Percentiles rank a stretch among this genome's conserved stretches.
Conservation (phyloP, 176 grass and related monocot genomes). For the Cenchrus americanus region DNA sequence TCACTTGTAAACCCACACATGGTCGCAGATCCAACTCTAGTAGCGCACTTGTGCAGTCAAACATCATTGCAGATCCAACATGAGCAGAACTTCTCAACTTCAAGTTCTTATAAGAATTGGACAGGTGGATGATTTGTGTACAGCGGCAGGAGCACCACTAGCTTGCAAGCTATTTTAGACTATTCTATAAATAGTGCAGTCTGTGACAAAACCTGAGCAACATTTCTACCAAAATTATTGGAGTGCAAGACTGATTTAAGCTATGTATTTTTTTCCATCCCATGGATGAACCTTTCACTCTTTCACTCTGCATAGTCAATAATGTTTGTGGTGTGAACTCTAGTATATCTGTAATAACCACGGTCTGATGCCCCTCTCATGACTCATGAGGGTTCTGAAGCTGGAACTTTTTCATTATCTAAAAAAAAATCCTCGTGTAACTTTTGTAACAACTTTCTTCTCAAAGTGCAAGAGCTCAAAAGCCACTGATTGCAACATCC, state of each 20-base stretch:
- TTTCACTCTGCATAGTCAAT: too few species aligned
- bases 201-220: not conserved
- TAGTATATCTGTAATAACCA: too few species aligned
- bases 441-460: slow-evolving; percentile 35
- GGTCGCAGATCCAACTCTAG: not conserved
- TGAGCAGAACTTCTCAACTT: not conserved
- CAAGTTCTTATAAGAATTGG: not conserved
- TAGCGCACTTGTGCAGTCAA: not conserved
- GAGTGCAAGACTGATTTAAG: not conserved
- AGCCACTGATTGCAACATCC: not conserved
- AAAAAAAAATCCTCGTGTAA: slow-evolving; percentile 3
- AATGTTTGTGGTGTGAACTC: too few species aligned
- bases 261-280: too few species aligned
- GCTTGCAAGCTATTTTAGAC: slow-evolving; percentile 27
- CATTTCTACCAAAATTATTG: slow-evolving; percentile 6
- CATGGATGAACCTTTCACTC: too few species aligned
- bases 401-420: too few species aligned
- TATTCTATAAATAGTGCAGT: slow-evolving; percentile 21
- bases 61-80: not conserved
- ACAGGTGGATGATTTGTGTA: slow-evolving; percentile 13
- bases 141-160: slow-evolving; percentile 1
- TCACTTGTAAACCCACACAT: not conserved
- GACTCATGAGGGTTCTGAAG: too few species aligned
- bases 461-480: not conserved
- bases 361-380: too few species aligned